Evolutionary conservation across 805 yeast genomes (phyloP), one percentile per base, ranked within the genome.

Genomic region (Saturnispora saitoi): DNA sequence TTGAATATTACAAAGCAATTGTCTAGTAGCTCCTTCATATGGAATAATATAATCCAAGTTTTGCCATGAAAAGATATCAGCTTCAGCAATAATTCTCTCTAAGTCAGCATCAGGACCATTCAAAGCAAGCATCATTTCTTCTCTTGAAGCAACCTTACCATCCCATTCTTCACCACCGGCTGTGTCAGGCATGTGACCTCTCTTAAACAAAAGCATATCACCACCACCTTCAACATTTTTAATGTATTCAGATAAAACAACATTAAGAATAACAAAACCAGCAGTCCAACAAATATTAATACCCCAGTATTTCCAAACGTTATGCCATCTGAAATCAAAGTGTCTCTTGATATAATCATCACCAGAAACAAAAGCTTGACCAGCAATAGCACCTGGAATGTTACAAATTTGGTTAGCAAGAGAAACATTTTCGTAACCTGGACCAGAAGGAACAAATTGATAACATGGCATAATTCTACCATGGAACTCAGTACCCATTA

Each of bases 41-140:
- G 79, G 77, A 55, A 81, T 75, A 40, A 71, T 70, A 56, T 81
- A 81, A 56, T 73, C 70, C 26, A 81, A 75, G 53, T 80, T 70
- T 56, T 74, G 76, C 88, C 88, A 81, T n/a, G 77, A 70, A 62
- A 77, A 77, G 32, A 76, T 58, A 54, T 78, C 81, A 37, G 54
- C 81, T 81, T 63, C 76, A 4, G 68, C 68, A 29, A 73, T 70
- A 47, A 49, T 47, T 63, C 57, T 49, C 47, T 69, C 60, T 36
- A 67, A 66, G n/a, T 56, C 59, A 36, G 75, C 64, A 67, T 53
- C 48, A 7, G 57, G 58, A 50, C 62, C 62, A 45, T 58, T 58
- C 26, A 58, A 42, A 6, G 61, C 60, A 48, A 48, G 32, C 62
- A 58, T 58, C 62, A 58, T 58, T 49, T 58, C 61, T 44, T 58